These are phyloP conservation scores for Phaseolus coccineus DNA, from an alignment of 331 rosid species.

Conservation along the genomic window DNA sequence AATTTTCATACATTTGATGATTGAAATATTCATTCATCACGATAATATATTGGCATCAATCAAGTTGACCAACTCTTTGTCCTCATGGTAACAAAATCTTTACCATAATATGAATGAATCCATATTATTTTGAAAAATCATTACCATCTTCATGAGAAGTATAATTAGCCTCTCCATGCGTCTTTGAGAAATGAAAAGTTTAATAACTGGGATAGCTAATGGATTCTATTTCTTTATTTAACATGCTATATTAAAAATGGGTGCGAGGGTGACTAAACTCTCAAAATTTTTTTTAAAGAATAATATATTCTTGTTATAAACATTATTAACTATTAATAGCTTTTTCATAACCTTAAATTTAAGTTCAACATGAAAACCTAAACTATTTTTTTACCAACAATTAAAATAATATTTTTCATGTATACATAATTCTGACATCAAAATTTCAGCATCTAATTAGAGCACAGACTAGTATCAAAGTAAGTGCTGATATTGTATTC, in stretches of 20 bases:
- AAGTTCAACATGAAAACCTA: background rate
- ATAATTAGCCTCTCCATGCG: background rate
- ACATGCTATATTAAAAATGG: background rate
- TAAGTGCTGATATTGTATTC: background rate
- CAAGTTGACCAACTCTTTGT: background rate
- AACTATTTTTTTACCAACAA: constrained; percentile 9
- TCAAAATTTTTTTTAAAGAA: background rate
- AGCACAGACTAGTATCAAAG: constrained; percentile 24
- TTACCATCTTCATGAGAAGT: background rate
- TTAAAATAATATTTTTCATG: background rate
- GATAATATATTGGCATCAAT: background rate
- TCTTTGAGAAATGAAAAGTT: constrained; percentile 1
- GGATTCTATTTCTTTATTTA: background rate
- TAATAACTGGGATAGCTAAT: background rate
- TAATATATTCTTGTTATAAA: background rate
- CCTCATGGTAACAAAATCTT: background rate
- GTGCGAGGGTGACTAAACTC: background rate
- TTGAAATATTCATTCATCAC: constrained; percentile 6
- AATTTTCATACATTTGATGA: background rate
- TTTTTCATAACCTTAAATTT: constrained; percentile 11
- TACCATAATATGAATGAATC: background rate
- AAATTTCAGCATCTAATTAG: constrained; percentile 4
- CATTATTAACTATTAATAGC: background rate
- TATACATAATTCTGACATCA: constrained; percentile 17
- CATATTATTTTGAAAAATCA: background rate